These are phyloP conservation scores for Penicillium daleae DNA, from an alignment of 495 filamentous ascomycete genomes.

Conservation along the genomic window DNA sequence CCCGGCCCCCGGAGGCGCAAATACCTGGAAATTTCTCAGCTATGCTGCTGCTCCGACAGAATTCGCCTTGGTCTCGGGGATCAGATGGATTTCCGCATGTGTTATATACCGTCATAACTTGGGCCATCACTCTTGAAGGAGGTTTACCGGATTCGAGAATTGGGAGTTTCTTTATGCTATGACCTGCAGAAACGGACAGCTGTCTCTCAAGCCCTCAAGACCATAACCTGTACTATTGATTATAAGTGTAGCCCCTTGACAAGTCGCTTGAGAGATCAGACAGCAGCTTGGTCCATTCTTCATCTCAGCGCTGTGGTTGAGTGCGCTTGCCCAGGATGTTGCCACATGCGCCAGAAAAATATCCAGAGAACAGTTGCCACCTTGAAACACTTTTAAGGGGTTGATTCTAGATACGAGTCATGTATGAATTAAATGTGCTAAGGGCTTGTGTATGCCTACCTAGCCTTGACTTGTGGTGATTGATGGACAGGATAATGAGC, in stretches of 20 bases:
- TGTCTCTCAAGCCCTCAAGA: not conserved
- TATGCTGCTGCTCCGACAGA: constrained; percentile 6
- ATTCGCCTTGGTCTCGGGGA: constrained; percentile 2
- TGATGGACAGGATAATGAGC: too few relatives aligned
- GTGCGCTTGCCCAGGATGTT: not conserved
- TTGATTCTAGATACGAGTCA: not conserved
- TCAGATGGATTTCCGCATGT: not conserved
- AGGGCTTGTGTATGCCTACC: too few relatives aligned
- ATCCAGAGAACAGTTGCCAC: not conserved
- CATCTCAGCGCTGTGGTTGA: not conserved
- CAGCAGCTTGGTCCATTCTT: not conserved
- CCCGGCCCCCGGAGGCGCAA: constrained; percentile 1
- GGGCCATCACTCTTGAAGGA: too few relatives aligned
- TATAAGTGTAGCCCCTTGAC: constrained; percentile 7
- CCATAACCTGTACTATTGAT: constrained; percentile 1
- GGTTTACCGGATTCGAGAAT: too few relatives aligned
- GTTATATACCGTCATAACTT: not conserved
- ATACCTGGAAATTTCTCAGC: not conserved
- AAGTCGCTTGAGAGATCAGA: constrained; percentile 9
- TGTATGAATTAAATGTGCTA: too few relatives aligned
- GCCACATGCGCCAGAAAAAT: not conserved
- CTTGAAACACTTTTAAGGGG: not conserved
- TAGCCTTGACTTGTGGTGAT: too few relatives aligned
- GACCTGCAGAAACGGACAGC: not conserved
- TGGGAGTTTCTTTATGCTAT: not conserved